Base-by-base conservation (phyloP, 495 filamentous ascomycete genomes). In the Aspergillus wentii region DNA sequence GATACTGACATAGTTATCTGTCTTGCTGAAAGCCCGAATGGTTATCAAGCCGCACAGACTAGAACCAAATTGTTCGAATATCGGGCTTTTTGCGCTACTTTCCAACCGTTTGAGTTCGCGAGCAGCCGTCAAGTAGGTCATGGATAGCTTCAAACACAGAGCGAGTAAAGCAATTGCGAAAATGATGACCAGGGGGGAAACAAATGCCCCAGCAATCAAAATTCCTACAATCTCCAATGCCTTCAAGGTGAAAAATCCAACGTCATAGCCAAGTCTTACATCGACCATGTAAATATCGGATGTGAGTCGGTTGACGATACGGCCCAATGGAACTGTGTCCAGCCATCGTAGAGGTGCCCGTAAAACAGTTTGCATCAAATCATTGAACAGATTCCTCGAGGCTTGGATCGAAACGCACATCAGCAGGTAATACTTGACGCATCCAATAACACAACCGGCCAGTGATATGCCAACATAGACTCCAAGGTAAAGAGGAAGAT, bases 51-150 rank as follows among this genome's bases (percentile, higher is more conserved):
- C 85, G 0, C 73, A 70, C 9, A 87, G 68, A 1, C 78, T 75
- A 4, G 79, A 74, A 3, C 73, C 75, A 44, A 89, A 87, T 31
- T 77, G 75, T 44, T 87, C 83, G 49, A 87, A 85, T 3, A 89
- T 75, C 0, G 83, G 83, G 4, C 75, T 80, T 51, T 84, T 85
- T 11, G 76, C 68, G 10, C 71, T 80, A 14, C 75, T 79, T 56
- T 89, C 83, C 5, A 88, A 63, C 1, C 85, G 69, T 51, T 87
- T 88, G 22, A 82, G 66, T 26, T 87, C 84, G 13, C 85, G 73
- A 8, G 83, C 83, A 1, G 72, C 85, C n/a, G 69, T 38, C 2
- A 90, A 66, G 46, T 85, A 88, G 9, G 57, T 54, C 0, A 69
- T 26, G 8, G 78, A 82, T 19, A 80, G 74, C 29, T 69, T 62